Evolutionary conservation across 2,329 filamentous ascomycete genomes (phyloP), one percentile per base, ranked within the genome.

Genomic region (Cryphonectria japonica): DNA sequence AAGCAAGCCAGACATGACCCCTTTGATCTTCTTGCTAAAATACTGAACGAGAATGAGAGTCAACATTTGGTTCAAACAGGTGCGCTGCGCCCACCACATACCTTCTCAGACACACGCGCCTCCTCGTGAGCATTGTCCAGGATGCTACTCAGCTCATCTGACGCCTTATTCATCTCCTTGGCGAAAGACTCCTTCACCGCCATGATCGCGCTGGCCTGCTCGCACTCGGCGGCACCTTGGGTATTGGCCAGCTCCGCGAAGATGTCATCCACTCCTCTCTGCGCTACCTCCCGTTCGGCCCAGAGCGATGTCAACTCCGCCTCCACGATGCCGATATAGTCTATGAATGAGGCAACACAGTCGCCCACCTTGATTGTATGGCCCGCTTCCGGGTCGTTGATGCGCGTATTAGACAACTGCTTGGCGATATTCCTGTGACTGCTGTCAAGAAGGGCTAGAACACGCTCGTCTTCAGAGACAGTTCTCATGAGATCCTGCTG

Each of bases 261-360:
- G 2, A 77, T 75, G 72, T 81, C 79, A 26, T 81, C 76, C 1
- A 79, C 77, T 14, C 82, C 80, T 2, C 85, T 83, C n/a, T 84
- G 83, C 11, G 83, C 81, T 29, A 73, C 71, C 39, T 69, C 84
- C 81, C 71, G 85, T 77, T 76, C 72, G 6, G 69, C 39, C 76
- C 75, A 77, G 5, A 76, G 66, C 9, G 37, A 57, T 7, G 52
- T 64, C 6, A 76, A 69, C 8, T 75, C 73, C 1, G 7, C 52
- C 67, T 75, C 73, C 6, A 77, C 59, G 3, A 43, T 50, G 5
- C 57, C 59, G 14, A 77, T 60, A 13, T 71, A 69, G 29, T 73
- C 69, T 34, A 64, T 68, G 19, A 75, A 63, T 3, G 69, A 66
- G 26, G 73, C 71, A 3, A 75, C 67, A 14, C 69, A 46, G 22